These are phyloP conservation scores for Talaromyces sp. DNA, from an alignment of 2,329 filamentous ascomycete genomes.

Conservation along the genomic window DNA sequence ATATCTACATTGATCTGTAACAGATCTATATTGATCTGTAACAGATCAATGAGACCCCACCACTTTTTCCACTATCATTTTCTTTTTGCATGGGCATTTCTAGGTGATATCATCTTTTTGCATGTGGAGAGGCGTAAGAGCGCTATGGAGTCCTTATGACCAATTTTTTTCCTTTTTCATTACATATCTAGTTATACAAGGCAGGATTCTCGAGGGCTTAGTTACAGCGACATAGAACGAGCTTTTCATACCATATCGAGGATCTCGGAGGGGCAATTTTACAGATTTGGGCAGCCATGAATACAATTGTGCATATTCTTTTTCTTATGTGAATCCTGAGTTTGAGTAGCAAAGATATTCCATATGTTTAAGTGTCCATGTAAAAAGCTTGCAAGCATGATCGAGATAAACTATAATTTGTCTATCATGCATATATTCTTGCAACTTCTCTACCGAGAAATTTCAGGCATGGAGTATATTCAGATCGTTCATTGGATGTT, in stretches of 20 bases:
- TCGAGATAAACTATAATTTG: no score
- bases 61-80: not conserved
- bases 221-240: not conserved
- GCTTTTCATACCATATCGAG: not conserved
- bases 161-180: not conserved
- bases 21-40: slow-evolving; percentile 17
- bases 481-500: not conserved
- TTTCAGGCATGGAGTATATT: no score
- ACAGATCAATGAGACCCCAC: no score
- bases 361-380: no score
- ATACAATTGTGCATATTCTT: not conserved
- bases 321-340: not conserved
- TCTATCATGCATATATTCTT: no score
- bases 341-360: no score
- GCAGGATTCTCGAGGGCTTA: not conserved
- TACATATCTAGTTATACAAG: not conserved
- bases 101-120: slow-evolving; percentile 1
- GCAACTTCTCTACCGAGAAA: no score
- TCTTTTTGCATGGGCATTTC: not conserved
- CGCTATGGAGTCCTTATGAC: not conserved
- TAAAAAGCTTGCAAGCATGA: no score
- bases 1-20: slow-evolving; percentile 18
- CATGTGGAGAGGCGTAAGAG: not conserved
- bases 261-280: not conserved
- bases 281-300: not conserved